Evolutionary conservation across 805 yeast species (phyloP), one percentile per base, ranked within the genome.

Genomic region (Kluyveromyces nonfermentans): DNA sequence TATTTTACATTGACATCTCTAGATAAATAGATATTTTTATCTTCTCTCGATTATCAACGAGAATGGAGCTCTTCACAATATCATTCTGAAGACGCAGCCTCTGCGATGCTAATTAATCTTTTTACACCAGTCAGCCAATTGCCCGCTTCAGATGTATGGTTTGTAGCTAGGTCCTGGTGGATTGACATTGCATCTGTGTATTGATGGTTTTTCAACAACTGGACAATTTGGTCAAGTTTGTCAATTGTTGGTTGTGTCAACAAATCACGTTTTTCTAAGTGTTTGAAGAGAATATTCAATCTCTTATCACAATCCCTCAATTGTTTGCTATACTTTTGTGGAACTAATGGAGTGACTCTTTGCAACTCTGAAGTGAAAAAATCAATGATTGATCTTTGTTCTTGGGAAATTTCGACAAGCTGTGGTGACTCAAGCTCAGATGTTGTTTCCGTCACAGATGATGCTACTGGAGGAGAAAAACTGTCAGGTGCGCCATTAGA

Each of bases 71-170:
- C 30, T 25, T 25, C 30, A 25, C 9, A 3, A 14, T 7, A 10
- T 17, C 16, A 32, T 43, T 37, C 41, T 21, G 40, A 38, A n/a
- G 49, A 40, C 14, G 67, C 58, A 32, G 71, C 80, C 53, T 75
- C 78, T 14, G 71, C 77, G 75, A 93, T 85, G 49, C 82, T 82
- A 48, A 90, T 78, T 49, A 93, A 73, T 53, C 97, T 78, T 64
- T 83, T 87, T 38, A 93, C 82, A 54, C 98, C 98, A 28, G 84
- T 77, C 68, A 84, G 77, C 98, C 98, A 93, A 55, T 82, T 79
- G 12, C 95, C 96, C 50, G 83, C 77, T 62, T 89, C 95, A 19
- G 74, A 77, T 19, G 81, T 73, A 49, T 76, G 73, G 32, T 75
- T 73, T 7, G 86, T 73, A 18, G 83, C 75, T 47, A 93, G 73